phyloP scores from a whole-genome alignment of 1,284 basidiomycete genomes.

The Apiotrichum sp. region DNA sequence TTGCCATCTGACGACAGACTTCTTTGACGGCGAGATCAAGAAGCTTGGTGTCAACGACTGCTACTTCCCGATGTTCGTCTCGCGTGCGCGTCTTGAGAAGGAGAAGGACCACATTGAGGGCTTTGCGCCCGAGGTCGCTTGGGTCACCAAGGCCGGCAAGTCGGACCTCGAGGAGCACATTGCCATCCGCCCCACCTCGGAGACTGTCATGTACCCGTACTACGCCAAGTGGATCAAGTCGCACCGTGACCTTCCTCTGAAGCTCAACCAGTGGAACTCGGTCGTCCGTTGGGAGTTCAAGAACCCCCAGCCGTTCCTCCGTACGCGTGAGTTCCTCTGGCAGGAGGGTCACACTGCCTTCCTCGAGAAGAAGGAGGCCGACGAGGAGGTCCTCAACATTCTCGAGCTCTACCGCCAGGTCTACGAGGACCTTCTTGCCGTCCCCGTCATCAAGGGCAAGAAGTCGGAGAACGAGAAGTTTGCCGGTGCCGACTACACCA shows the following conservation, averaged over 20 bases:
- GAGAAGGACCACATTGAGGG: slow-evolving; percentile 99
- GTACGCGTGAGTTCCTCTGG: slow-evolving; percentile 99
- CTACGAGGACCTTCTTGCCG: slow-evolving; percentile 95
- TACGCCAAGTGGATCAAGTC: slow-evolving; percentile 98
- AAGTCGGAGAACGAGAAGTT: slow-evolving; percentile 99
- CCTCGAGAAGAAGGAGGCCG: slow-evolving; percentile 82
- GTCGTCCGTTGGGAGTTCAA: slow-evolving; percentile 99
- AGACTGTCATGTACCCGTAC: slow-evolving; percentile 98
- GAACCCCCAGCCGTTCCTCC: slow-evolving; percentile 96
- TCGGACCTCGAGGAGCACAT: slow-evolving; percentile 96
- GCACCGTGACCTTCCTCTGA: slow-evolving; percentile 93
- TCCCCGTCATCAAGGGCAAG: slow-evolving; percentile 91
- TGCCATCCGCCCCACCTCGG: slow-evolving; percentile 95
- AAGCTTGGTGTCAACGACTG: slow-evolving; percentile 93
- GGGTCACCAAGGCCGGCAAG: slow-evolving; percentile 92
- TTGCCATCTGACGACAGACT: slow-evolving; percentile 42
- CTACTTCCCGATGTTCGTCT: slow-evolving; percentile 99
- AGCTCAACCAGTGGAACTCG: slow-evolving; percentile 98
- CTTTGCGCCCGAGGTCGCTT: slow-evolving; percentile 99
- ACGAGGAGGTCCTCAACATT: slow-evolving; percentile 84
- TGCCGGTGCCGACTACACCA: slow-evolving; percentile 95
- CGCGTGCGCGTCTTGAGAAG: slow-evolving; percentile 81
- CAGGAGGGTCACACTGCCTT: slow-evolving; percentile 98
- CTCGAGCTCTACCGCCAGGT: slow-evolving; percentile 92
- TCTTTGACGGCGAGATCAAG: slow-evolving; percentile 90